phyloP scores from a whole-genome alignment of 352 stramenopile genomes.

The Blastocystis hominis region DNA sequence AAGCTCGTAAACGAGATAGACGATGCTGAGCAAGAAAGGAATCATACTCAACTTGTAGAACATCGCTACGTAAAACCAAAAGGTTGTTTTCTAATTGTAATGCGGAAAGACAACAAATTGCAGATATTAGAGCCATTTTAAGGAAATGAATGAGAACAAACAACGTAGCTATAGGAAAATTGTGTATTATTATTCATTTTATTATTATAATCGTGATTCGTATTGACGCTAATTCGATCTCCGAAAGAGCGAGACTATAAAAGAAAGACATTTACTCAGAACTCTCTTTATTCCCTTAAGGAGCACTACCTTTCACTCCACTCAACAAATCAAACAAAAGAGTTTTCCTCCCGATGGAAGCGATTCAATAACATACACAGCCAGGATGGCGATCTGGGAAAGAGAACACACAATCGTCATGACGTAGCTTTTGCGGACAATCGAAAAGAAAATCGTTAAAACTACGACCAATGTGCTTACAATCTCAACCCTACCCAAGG shows the following conservation, averaged over 20 bases:
- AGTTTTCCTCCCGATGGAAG: not conserved
- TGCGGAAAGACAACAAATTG: not conserved
- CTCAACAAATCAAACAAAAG: not conserved
- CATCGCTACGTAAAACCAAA: slow-evolving; percentile 50
- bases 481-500: not conserved
- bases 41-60: slow-evolving; percentile 50
- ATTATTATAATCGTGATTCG: too few species aligned
- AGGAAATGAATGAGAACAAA: not conserved
- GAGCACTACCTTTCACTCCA: not conserved
- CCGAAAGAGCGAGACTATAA: not conserved
- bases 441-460: not conserved
- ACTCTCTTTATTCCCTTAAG: not conserved
- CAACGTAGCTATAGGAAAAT: not conserved
- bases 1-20: slow-evolving; percentile 35
- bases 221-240: not conserved
- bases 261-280: not conserved
- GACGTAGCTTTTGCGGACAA: not conserved
- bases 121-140: not conserved
- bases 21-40: slow-evolving; percentile 23
- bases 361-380: not conserved
- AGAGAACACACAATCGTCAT: not conserved
- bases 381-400: not conserved
- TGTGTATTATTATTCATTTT: too few species aligned
- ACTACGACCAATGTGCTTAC: not conserved
- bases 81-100: slow-evolving; percentile 14